Base-by-base conservation (phyloP, 2,329 filamentous ascomycete genomes). In the Pseudopyrenochaeta lycopersici region DNA sequence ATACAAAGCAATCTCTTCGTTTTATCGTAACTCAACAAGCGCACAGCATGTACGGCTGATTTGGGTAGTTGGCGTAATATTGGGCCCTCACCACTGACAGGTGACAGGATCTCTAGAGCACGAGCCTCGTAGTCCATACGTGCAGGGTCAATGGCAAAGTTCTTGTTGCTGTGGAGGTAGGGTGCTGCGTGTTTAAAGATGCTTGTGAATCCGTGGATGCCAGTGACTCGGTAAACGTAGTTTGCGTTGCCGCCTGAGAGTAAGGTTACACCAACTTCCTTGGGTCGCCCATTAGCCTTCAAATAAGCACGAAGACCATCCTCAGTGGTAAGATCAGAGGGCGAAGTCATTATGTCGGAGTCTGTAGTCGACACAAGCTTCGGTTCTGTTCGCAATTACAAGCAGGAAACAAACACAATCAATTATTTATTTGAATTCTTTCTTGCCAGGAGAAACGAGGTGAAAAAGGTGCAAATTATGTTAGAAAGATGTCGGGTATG, bases 131-230 rank as follows among this genome's bases (percentile, higher is more conserved):
- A 76, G 49, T 74, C 61, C 67, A 77, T 75, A 27, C 74, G 67
- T 4, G 35, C 47, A 1, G 61, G 58, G 21, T 69, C 63, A 10
- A 76, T 65, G 2, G 54, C 48, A 29, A 76, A 70, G 29, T 32
- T 33, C 2, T 49, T 55, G 40, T 69, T 68, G 35, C 49, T 56
- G 21, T 60, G 55, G 3, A 74, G 56, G 23, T 70, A 72, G 7
- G 66, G 64, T 4, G 70, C 69, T 18, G 75, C 72, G 41, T 77
- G 73, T 50, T 77, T 77, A 49, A 71, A 68, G 39, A 77, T 66
- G 14, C 36, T 33, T 2, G 60, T 65, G 15, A 49, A 38, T 27
- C 60, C 56, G 23, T 60, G 43, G 1, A 49, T 33, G 3, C 53
- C 40, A 0, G 40, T 58, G 15, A 72, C 56, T 17, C 74, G 72